Evolutionary conservation across 2,329 filamentous ascomycete species (phyloP).

Genomic region (Alternaria angustiovoidea): DNA sequence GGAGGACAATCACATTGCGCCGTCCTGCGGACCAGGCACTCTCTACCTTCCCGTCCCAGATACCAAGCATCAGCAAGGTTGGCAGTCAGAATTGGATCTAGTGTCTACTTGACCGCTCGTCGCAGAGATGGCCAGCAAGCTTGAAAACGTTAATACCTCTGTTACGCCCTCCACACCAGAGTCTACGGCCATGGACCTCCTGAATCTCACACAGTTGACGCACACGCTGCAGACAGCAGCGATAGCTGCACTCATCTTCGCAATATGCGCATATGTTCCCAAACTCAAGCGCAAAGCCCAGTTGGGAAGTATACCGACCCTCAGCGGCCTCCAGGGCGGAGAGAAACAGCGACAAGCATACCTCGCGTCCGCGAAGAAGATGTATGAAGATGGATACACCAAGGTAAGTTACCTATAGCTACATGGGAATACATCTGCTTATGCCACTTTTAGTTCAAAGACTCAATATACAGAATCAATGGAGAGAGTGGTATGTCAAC

Average conservation of each 20-base stretch:
- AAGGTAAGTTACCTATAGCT: constrained; percentile 24
- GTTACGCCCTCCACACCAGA: background rate
- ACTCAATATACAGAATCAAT: constrained; percentile 34
- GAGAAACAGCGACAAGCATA: constrained; percentile 36
- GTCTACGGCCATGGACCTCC: constrained; percentile 27
- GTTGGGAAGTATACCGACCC: constrained; percentile 36
- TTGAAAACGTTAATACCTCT: background rate
- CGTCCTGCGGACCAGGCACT: background rate
- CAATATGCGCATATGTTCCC: constrained; percentile 28
- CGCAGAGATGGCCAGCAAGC: constrained; percentile 3
- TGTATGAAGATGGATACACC: constrained; percentile 41
- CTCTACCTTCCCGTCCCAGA: background rate
- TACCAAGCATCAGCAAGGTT: background rate
- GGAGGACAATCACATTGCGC: background rate
- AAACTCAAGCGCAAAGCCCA: constrained; percentile 32
- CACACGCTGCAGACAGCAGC: constrained; percentile 35
- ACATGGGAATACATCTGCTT: background rate
- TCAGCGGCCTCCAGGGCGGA: constrained; percentile 15
- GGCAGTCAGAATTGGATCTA: background rate
- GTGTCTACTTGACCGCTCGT: background rate
- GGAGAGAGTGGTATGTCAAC: constrained; percentile 26
- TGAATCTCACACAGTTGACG: constrained; percentile 24
- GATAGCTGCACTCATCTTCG: constrained; percentile 37
- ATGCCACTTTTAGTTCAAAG: constrained; percentile 38
- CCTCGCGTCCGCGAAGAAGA: constrained; percentile 30